Base-by-base conservation (phyloP, 345 rosid species). In the Sisymbrium irio region DNA sequence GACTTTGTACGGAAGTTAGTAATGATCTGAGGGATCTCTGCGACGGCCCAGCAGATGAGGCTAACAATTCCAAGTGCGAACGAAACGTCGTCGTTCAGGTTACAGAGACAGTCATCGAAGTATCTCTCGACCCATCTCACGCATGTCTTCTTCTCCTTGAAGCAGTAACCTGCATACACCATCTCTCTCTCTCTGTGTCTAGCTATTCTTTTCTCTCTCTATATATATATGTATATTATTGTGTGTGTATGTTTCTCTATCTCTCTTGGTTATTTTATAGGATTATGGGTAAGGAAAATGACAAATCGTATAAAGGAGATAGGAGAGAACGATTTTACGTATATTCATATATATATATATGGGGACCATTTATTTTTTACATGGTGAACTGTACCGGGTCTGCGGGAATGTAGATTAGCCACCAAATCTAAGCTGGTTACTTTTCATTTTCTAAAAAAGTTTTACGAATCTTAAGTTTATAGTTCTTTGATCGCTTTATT, bases 11-110 rank as follows among this genome's bases (percentile, higher is more conserved):
- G 86, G 80, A 91, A 94, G 82, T 94, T 94, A 77, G 96, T 94
- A 77, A 94, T 73, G 84, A 94, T 88, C 73, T 94, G 99, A 35
- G 97, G 99, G 74, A 94, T 77, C 76, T 94, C 99, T 1, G 97
- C 99, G 25, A 92, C 90, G 8, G 88, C 93, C 99, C 99, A 94
- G 33, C 91, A 86, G 9, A 89, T 71, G 1, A 94, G 61, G 70
- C 98, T 89, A 6, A 40, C 46, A 7, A 94, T 51, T 4, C 97
- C 98, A 28, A 91, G 91, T 1, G 62, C 81, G 61, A 94, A 94
- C 0, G 97, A 91, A 14, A 88, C 53, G 7, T 85, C 98, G 55
- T 94, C 98, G 47, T 71, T 86, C 25, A 77, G 27, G 76, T 84
- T 86, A 81, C 98, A 94, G 1, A 94, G 90, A 69, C 98, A 94